phyloP scores from a whole-genome alignment of 2,329 filamentous ascomycete species.

The Paramyrothecium roridum region DNA sequence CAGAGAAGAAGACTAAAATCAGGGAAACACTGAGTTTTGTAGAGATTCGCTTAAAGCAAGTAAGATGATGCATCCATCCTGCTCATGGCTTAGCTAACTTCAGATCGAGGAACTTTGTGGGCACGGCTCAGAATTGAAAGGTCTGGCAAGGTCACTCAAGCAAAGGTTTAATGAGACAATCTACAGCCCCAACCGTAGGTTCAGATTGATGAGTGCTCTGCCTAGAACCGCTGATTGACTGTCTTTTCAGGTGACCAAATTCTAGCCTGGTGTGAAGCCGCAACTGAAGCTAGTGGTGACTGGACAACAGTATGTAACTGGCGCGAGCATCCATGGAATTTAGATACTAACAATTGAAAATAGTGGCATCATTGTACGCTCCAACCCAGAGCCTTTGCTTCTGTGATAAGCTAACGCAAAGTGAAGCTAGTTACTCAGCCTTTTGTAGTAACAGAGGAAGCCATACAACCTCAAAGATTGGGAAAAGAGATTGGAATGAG shows the following conservation, averaged over 20 bases:
- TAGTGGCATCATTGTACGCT: slow-evolving; percentile 24
- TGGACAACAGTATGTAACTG: slow-evolving; percentile 35
- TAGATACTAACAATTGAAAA: slow-evolving; percentile 2
- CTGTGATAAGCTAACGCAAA: slow-evolving; percentile 1
- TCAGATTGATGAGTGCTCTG: not conserved
- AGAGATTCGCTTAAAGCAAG: slow-evolving; percentile 25
- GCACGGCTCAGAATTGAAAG: not conserved
- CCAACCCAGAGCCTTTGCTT: not conserved
- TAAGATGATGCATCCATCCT: slow-evolving; percentile 9
- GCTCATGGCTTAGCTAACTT: slow-evolving; percentile 3
- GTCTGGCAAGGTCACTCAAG: not conserved
- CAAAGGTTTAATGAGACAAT: not conserved
- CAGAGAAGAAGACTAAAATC: slow-evolving; percentile 31
- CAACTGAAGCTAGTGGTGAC: slow-evolving; percentile 19
- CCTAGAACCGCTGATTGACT: not conserved
- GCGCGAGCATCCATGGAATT: slow-evolving; percentile 16
- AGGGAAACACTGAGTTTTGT: slow-evolving; percentile 26
- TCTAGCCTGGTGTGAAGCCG: slow-evolving; percentile 5
- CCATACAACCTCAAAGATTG: slow-evolving; percentile 21
- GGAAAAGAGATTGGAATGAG: slow-evolving; percentile 39
- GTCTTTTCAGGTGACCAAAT: not conserved
- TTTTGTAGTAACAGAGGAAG: slow-evolving; percentile 40
- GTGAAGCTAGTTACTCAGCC: slow-evolving; percentile 30
- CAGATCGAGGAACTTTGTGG: slow-evolving; percentile 19
- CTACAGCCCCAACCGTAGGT: not conserved